phyloP scores from a whole-genome alignment of 257 asterid genomes.

The Capsicum rhomboideum region DNA sequence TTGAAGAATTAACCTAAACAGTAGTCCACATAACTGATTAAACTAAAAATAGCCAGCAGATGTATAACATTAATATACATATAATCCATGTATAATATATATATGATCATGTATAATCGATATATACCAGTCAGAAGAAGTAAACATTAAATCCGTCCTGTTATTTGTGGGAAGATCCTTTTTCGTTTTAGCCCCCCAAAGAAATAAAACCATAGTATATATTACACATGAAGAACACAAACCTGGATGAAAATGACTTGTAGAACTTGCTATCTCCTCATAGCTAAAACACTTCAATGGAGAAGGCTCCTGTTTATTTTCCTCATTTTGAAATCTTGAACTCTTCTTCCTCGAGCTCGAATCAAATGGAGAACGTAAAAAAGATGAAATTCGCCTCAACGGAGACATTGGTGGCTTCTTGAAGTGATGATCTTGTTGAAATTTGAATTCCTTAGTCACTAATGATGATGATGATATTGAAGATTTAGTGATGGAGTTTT shows the following conservation, averaged over 20 bases:
- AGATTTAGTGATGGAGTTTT: slow-evolving; percentile 17
- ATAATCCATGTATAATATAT: background rate
- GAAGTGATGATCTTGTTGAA: background rate
- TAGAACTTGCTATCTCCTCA: slow-evolving; percentile 53
- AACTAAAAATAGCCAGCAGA: too few relatives aligned
- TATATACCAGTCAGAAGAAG: background rate
- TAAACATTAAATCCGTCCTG: background rate
- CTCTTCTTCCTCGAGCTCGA: slow-evolving; percentile 26
- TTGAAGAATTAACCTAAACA: too few relatives aligned
- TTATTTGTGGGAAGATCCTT: background rate
- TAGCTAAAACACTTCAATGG: slow-evolving; percentile 45
- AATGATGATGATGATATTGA: slow-evolving; percentile 12
- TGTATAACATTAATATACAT: too few relatives aligned
- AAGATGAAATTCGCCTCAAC: slow-evolving; percentile 30
- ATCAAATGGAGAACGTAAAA: slow-evolving; percentile 26
- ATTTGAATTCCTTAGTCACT: background rate
- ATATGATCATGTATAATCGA: background rate
- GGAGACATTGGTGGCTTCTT: slow-evolving; percentile 48
- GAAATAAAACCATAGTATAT: background rate
- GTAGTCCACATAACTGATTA: too few relatives aligned
- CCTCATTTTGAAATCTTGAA: slow-evolving; percentile 8
- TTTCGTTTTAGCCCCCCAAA: too few relatives aligned
- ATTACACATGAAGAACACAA: background rate
- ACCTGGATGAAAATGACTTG: slow-evolving; percentile 61
- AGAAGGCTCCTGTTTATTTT: slow-evolving; percentile 20